Conservation (phyloP, 495 filamentous ascomycete species). For the Beverwykella pulmonaria region DNA sequence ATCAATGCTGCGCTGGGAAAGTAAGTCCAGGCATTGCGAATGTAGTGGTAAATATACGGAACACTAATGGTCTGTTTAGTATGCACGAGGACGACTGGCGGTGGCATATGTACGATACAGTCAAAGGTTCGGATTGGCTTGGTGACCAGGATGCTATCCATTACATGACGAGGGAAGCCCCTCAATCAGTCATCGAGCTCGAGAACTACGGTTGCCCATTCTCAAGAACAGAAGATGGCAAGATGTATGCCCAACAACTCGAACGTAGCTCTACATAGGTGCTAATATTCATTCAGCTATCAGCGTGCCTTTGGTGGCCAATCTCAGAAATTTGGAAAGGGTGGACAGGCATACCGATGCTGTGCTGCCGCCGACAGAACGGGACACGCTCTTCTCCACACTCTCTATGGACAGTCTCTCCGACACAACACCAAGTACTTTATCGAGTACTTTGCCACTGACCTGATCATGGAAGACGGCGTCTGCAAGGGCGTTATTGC, state of each 20-base stretch:
- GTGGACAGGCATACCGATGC: conserved; percentile 95
- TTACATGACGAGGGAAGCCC: conserved; percentile 97
- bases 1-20: conserved; percentile 98
- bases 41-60: background rate
- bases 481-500: conserved; percentile 94
- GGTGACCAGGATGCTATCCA: conserved; percentile 99
- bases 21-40: conserved; percentile 47
- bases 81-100: conserved; percentile 95
- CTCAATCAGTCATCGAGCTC: conserved; percentile 86
- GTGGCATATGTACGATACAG: conserved; percentile 99
- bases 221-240: conserved; percentile 94
- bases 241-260: conserved; percentile 61
- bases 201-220: conserved; percentile 98
- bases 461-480: conserved; percentile 95
- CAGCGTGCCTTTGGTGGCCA: conserved; percentile 98
- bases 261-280: conserved; percentile 29
- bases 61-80: conserved; percentile 42
- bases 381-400: conserved; percentile 94
- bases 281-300: conserved; percentile 57
- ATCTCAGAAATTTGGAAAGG: conserved; percentile 91
- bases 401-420: conserved; percentile 95
- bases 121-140: conserved; percentile 98
- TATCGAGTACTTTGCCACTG: conserved; percentile 96
- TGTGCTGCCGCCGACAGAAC: conserved; percentile 94
- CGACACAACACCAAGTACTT: conserved; percentile 99